Percentiles rank a stretch among this genome's conserved stretches.
Conservation (phyloP, 768 basidiomycete species). For the Trametes punicea region DNA sequence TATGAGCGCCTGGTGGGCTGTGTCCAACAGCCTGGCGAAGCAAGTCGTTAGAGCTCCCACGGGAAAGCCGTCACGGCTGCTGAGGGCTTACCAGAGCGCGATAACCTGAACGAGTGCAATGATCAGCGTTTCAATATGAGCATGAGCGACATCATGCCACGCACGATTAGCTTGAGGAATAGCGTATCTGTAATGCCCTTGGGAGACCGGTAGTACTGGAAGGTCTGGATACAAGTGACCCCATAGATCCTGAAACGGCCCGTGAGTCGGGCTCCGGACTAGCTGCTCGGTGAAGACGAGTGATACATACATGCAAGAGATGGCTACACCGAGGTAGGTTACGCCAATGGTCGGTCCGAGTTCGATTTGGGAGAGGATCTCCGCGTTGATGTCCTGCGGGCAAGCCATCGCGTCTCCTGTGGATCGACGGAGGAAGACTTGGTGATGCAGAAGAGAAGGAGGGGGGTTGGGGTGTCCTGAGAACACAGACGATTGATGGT, state of each 20-base stretch:
- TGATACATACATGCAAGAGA: neutral
- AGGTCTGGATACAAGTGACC: slow-evolving; percentile 2
- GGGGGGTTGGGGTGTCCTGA: too few relatives aligned
- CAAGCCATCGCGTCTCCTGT: neutral
- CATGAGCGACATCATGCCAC: neutral
- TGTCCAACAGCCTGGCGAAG: slow-evolving; percentile 11
- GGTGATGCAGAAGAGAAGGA: too few relatives aligned
- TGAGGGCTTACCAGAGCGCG: neutral
- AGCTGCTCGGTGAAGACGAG: neutral
- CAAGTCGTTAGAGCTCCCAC: neutral
- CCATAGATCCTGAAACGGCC: neutral
- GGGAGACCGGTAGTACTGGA: slow-evolving; percentile 1
- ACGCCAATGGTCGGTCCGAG: slow-evolving; percentile 1
- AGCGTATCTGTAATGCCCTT: neutral
- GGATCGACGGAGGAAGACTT: too few relatives aligned
- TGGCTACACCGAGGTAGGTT: neutral
- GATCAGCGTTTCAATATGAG: neutral
- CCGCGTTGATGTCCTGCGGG: neutral
- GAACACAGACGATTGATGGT: too few relatives aligned
- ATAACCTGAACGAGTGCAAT: neutral
- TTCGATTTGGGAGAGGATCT: neutral
- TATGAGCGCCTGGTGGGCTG: slow-evolving; percentile 11
- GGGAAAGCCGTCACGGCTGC: neutral
- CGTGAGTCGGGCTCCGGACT: neutral
- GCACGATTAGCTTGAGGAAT: neutral